A percentile compares a stretch with the other conserved stretches of the same genome.
These are phyloP conservation scores for Pelargonium nanum DNA, from an alignment of 345 rosid genomes.

Conservation along the genomic window DNA sequence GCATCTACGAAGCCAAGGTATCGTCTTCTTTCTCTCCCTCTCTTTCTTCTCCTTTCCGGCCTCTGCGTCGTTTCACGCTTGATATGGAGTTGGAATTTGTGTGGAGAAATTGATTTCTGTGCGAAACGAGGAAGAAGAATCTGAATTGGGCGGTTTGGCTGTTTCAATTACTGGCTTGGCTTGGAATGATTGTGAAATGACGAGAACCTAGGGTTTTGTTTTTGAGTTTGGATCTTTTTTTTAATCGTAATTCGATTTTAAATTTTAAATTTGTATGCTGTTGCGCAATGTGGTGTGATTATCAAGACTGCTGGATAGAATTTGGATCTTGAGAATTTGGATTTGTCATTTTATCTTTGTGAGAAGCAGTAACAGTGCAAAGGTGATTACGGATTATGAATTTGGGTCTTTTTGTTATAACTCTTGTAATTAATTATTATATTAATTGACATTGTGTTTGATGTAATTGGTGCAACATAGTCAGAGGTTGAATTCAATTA, in stretches of 20 bases:
- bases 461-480: too few relatives aligned
- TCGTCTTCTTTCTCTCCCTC: constrained; percentile 8
- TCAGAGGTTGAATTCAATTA: too few relatives aligned
- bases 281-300: background rate
- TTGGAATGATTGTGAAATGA: background rate
- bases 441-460: too few relatives aligned
- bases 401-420: too few relatives aligned
- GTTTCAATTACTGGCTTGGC: background rate
- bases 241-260: too few relatives aligned
- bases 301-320: background rate
- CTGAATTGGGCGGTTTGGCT: background rate
- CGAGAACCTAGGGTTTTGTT: background rate
- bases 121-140: background rate
- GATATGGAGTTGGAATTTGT: background rate
- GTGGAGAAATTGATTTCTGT: background rate
- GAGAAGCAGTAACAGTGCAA: background rate
- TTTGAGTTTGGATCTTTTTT: background rate
- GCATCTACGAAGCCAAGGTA: constrained; percentile 89
- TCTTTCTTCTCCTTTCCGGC: background rate
- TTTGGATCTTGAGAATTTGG: background rate
- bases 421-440: too few relatives aligned
- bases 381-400: too few relatives aligned
- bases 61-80: background rate
- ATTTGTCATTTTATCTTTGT: background rate
- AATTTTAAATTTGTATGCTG: background rate